phyloP scores from a whole-genome alignment of 1,139 yeast species.

The Diutina rugosa region DNA sequence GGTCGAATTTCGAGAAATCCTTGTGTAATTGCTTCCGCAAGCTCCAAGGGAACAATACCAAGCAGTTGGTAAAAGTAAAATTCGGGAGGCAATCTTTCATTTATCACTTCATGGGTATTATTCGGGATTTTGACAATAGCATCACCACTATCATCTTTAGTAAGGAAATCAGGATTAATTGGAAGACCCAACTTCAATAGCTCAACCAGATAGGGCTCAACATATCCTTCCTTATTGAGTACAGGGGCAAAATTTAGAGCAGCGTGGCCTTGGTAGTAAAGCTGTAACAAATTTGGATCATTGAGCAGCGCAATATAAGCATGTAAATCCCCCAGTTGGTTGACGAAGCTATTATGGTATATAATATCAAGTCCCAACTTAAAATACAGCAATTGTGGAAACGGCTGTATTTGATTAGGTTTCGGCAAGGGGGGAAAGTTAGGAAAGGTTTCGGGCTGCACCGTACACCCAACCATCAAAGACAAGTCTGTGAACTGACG shows the following conservation, averaged over 20 bases:
- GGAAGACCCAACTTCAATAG: conserved; percentile 23
- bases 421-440: conserved; percentile 40
- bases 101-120: conserved; percentile 72
- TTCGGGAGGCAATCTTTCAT: conserved; percentile 83
- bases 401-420: conserved; percentile 30
- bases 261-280: conserved; percentile 26
- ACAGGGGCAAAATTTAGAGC: conserved; percentile 50
- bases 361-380: conserved; percentile 30
- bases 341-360: conserved; percentile 22
- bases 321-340: conserved; percentile 16
- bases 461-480: conserved; percentile 64
- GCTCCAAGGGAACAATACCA: conserved; percentile 57
- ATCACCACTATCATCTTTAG: conserved; percentile 3
- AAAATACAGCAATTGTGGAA: conserved; percentile 30
- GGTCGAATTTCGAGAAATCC: conserved; percentile 55
- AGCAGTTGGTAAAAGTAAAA: conserved; percentile 68
- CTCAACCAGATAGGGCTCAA: conserved; percentile 39
- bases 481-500: conserved; percentile 67
- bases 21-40: conserved; percentile 56
- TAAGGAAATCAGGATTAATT: conserved; percentile 11
- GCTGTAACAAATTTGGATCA: conserved; percentile 24
- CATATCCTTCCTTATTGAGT: conserved; percentile 53
- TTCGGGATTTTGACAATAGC: conserved; percentile 40
- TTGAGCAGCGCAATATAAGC: conserved; percentile 25
- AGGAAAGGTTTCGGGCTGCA: conserved; percentile 56